Percentiles rank a stretch among this genome's conserved stretches.
phyloP scores from a whole-genome alignment of 176 grass and related monocot species.

The Otatea glauca region DNA sequence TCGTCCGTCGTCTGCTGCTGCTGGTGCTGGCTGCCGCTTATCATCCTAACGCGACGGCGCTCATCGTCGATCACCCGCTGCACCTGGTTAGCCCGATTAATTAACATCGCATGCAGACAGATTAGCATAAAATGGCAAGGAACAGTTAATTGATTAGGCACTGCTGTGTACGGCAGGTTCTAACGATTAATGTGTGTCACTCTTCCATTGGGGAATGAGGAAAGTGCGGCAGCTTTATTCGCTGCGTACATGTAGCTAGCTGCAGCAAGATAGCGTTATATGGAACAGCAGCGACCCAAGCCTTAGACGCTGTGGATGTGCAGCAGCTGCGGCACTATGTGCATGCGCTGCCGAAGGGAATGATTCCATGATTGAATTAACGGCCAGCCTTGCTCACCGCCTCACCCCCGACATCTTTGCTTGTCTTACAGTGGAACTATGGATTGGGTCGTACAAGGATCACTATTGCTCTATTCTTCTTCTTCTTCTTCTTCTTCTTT shows the following conservation, averaged over 20 bases:
- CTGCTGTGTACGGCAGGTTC: constrained; percentile 16
- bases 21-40: not conserved
- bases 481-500: too few relatives aligned
- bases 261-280: constrained; percentile 15
- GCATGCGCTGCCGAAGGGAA: constrained; percentile 31
- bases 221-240: constrained; percentile 56
- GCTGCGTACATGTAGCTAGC: constrained; percentile 13
- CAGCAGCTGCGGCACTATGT: constrained; percentile 47
- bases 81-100: constrained; percentile 28
- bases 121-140: constrained; percentile 40
- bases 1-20: constrained; percentile 28
- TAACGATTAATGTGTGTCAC: constrained; percentile 19
- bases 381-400: not conserved
- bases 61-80: not conserved
- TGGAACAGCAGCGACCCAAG: constrained; percentile 31
- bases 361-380: constrained; percentile 49
- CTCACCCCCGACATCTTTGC: constrained; percentile 9
- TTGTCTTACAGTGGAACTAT: constrained; percentile 31
- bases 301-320: constrained; percentile 15
- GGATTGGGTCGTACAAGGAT: constrained; percentile 34
- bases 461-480: not conserved
- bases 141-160: constrained; percentile 1
- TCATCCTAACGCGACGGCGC: constrained; percentile 34
- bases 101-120: constrained; percentile 46
- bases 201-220: constrained; percentile 50